Conservation (phyloP, 164 flowering plant genomes). For the Macadamia integrifolia region DNA sequence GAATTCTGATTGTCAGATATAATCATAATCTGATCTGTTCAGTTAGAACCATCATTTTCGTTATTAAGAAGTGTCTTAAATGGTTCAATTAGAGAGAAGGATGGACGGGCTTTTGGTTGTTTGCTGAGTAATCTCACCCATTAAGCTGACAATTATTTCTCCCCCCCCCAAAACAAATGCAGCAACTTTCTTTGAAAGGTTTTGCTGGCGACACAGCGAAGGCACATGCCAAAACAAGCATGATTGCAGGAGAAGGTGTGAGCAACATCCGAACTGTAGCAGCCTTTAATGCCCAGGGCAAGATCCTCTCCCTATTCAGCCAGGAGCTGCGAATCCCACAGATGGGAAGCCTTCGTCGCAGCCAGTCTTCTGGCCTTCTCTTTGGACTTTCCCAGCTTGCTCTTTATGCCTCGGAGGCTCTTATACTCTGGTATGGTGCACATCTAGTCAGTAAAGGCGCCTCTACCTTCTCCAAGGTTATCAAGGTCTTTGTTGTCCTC, state of each 20-base stretch:
- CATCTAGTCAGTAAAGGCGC: conserved; percentile 73
- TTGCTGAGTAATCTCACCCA: too few species aligned
- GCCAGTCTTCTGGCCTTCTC: conserved; percentile 72
- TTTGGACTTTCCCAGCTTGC: conserved; percentile 96
- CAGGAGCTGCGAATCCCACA: conserved; percentile 77
- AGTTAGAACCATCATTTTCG: too few species aligned
- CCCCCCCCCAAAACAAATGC: conserved; percentile 15
- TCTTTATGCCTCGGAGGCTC: conserved; percentile 90
- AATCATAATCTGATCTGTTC: too few species aligned
- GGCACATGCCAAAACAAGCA: conserved; percentile 97
- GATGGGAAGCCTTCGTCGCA: conserved; percentile 57
- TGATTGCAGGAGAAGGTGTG: conserved; percentile 99
- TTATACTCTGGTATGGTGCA: conserved; percentile 93
- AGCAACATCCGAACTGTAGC: conserved; percentile 98
- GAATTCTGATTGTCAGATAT: too few species aligned
- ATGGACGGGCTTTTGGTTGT: too few species aligned
- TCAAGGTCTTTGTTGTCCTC: conserved; percentile 87
- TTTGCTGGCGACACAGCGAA: conserved; percentile 99
- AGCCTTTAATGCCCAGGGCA: conserved; percentile 92
- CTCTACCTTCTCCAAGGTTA: conserved; percentile 94
- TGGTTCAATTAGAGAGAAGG: too few species aligned
- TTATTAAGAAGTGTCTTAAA: too few species aligned
- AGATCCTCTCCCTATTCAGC: conserved; percentile 72
- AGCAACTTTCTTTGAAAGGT: conserved; percentile 96
- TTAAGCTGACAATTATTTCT: conserved; percentile 4